Conservation (phyloP, 2,329 filamentous ascomycete species). For the Plenodomus lindquistii region DNA sequence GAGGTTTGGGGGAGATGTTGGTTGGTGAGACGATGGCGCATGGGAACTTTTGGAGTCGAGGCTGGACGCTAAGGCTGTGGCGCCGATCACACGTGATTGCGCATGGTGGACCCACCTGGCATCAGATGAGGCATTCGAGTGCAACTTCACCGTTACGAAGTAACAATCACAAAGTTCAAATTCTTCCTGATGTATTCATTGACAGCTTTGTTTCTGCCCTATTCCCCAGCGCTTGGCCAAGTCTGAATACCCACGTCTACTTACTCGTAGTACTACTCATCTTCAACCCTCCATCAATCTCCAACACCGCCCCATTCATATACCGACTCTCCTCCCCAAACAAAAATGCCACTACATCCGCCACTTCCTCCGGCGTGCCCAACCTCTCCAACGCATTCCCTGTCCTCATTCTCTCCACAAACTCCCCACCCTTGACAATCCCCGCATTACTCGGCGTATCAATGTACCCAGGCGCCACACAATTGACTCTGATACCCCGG, state of each 20-base stretch:
- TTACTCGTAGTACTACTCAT: slow-evolving; percentile 33
- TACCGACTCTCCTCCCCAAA: slow-evolving; percentile 52
- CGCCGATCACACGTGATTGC: slow-evolving; percentile 53
- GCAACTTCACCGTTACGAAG: not conserved
- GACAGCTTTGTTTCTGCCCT: not conserved
- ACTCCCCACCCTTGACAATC: slow-evolving; percentile 53
- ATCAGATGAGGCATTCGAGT: not conserved
- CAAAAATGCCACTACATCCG: slow-evolving; percentile 56
- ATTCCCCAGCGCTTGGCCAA: too few relatives aligned
- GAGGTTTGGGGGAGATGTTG: slow-evolving; percentile 1
- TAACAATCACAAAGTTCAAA: not conserved
- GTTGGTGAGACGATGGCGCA: slow-evolving; percentile 6
- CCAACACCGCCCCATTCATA: slow-evolving; percentile 54
- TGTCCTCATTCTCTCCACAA: slow-evolving; percentile 45
- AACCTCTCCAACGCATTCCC: slow-evolving; percentile 50
- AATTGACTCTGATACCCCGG: slow-evolving; percentile 35
- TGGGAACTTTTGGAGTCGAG: slow-evolving; percentile 11
- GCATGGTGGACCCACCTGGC: not conserved
- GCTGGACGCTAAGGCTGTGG: not conserved
- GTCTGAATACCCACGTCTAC: slow-evolving; percentile 2
- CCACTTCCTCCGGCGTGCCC: slow-evolving; percentile 54
- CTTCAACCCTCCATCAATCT: slow-evolving; percentile 52
- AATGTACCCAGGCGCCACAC: slow-evolving; percentile 48
- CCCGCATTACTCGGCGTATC: slow-evolving; percentile 55
- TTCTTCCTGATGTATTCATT: not conserved